These are phyloP conservation scores for Amaranthus tricolor DNA, from an alignment of 179 eudicot genomes.

Conservation along the genomic window DNA sequence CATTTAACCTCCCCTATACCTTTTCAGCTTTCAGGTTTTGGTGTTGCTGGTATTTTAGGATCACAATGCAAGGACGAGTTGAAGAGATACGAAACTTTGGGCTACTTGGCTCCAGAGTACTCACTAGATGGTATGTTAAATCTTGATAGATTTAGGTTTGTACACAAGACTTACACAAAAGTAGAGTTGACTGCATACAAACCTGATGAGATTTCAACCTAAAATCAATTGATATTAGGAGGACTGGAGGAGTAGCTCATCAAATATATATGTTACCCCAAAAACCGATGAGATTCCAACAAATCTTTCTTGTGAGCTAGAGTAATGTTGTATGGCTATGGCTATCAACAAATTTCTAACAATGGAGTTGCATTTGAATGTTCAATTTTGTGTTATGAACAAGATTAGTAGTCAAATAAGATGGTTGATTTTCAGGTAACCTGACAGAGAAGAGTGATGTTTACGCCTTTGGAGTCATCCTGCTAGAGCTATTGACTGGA, in stretches of 20 bases:
- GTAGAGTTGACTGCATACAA: no score
- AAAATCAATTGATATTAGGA: no score
- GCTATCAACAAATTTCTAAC: no score
- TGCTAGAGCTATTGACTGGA: constrained; percentile 67
- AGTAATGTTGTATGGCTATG: no score
- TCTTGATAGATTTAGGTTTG: no score
- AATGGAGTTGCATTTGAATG: no score
- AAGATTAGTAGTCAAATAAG: background rate
- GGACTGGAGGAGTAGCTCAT: no score
- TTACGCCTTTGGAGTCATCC: constrained; percentile 72
- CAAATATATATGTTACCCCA: no score
- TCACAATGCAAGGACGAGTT: constrained; percentile 46
- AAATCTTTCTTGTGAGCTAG: no score
- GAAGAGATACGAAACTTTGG: constrained; percentile 61
- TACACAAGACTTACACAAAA: no score
- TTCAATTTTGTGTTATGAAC: background rate
- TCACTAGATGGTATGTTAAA: constrained; percentile 68
- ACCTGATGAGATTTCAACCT: no score
- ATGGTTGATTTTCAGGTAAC: constrained; percentile 43
- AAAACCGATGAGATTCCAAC: no score
- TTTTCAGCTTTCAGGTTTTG: constrained; percentile 74
- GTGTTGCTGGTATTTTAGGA: constrained; percentile 58
- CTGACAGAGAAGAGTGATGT: constrained; percentile 77
- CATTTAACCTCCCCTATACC: constrained; percentile 2
- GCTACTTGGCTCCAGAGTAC: constrained; percentile 86